A percentile compares a stretch with the other conserved stretches of the same genome.
Evolutionary conservation across 2,329 filamentous ascomycete genomes (phyloP).

Genomic region (Lecanicillium sp.): DNA sequence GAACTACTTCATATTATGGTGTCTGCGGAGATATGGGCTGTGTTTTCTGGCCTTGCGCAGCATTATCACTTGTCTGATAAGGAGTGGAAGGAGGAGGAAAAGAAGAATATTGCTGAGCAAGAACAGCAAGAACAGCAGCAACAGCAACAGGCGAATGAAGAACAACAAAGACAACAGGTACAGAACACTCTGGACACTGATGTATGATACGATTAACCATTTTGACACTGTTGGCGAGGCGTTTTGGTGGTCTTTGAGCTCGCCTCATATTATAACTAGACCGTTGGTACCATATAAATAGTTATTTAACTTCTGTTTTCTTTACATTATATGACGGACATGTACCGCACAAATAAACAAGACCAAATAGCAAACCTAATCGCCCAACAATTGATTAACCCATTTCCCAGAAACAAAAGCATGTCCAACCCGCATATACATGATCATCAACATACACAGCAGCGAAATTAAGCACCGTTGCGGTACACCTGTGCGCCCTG

Average conservation of each 20-base stretch:
- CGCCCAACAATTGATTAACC: background rate
- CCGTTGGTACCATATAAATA: too few species aligned
- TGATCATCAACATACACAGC: conserved; percentile 1
- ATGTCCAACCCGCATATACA: conserved; percentile 1
- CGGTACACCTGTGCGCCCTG: conserved; percentile 69
- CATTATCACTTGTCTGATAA: conserved; percentile 34
- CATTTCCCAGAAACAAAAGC: background rate
- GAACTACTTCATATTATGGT: conserved; percentile 38
- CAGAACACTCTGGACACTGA: background rate
- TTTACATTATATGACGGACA: too few species aligned
- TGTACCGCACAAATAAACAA: background rate
- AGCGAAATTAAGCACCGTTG: conserved; percentile 50
- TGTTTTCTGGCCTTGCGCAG: conserved; percentile 29
- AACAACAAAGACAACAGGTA: background rate
- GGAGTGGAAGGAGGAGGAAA: conserved; percentile 31
- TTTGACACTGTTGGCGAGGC: too few species aligned
- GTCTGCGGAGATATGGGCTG: conserved; percentile 37
- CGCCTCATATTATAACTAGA: too few species aligned
- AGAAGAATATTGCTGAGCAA: conserved; percentile 2
- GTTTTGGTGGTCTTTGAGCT: background rate
- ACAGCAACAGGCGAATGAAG: background rate
- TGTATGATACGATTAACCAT: background rate
- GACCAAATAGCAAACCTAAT: background rate
- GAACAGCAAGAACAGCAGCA: background rate
- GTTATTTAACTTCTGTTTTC: too few species aligned